Conservation (phyloP, 177 flowering plant genomes). For the Vitis hybrid region DNA sequence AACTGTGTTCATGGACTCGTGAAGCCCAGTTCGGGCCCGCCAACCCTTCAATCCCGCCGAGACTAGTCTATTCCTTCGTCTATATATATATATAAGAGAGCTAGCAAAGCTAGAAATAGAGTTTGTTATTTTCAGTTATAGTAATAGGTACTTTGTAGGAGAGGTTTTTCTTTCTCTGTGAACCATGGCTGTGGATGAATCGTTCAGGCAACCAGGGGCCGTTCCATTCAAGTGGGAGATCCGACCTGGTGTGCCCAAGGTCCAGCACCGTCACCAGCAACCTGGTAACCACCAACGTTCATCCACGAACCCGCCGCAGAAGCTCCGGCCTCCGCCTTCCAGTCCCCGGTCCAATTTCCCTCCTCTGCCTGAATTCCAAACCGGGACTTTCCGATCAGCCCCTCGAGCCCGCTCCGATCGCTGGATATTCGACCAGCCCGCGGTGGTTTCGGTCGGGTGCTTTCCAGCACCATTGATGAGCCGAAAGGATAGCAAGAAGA, state of each 20-base stretch:
- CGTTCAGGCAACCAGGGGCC: conserved; percentile 61
- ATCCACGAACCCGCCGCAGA: conserved; percentile 17
- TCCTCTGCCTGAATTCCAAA: conserved; percentile 27
- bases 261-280: conserved; percentile 18
- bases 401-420: conserved; percentile 39
- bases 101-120: no score
- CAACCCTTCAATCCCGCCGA: conserved; percentile 34
- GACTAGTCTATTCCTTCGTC: neutral
- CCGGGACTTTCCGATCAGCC: conserved; percentile 31
- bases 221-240: conserved; percentile 90
- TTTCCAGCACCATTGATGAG: conserved; percentile 34
- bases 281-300: conserved; percentile 9
- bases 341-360: conserved; percentile 21
- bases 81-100: neutral
- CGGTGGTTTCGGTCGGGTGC: conserved; percentile 38
- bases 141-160: no score
- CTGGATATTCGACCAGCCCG: conserved; percentile 15
- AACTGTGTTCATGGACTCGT: neutral
- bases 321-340: conserved; percentile 58
- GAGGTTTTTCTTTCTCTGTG: no score
- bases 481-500: conserved; percentile 26
- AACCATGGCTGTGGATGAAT: conserved; percentile 50
- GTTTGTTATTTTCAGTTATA: no score
- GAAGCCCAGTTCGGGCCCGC: conserved; percentile 13
- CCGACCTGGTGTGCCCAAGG: conserved; percentile 72